Evolutionary conservation across 139 green algal genomes (phyloP), one percentile per base, ranked within the genome.

Genomic region (Coelastrella sp.): DNA sequence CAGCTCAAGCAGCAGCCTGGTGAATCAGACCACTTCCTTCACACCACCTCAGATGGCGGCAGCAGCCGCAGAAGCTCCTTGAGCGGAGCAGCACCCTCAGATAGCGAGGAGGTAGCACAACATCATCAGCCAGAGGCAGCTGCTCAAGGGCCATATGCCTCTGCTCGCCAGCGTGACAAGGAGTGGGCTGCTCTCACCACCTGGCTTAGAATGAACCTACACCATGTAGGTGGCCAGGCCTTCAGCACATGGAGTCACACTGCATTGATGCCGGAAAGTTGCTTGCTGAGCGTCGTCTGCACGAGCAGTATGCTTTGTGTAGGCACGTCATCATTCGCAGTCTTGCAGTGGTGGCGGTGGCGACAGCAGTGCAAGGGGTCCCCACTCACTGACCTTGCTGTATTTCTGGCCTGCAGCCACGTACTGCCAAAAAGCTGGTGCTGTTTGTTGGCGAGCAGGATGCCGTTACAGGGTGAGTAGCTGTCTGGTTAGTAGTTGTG

Each of bases 151-250:
- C 21, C 30, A 13, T 74, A 69, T 40, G 8, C 62, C 17, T 57
- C 67, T 19, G 37, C 67, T 5, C 73, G 50, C 34, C 82, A 86
- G 53, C 21, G 85, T 2, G 90, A 91, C 76, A 91, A 91, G 35
- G 90, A 92, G 35, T 93, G 88, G 88, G 90, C 90, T 2, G 90
- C 90, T 0, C 71, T 93, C 2, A 93, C 90, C 3, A 93, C 90
- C 0, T 93, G 90, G 90, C 84, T 93, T 43, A 79, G 90, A 6
- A 91, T 92, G 87, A 92, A 92, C 73, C 78, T 91, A 27, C 87
- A 91, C 72, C 51, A 85, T 77, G 71, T 83, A 66, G 72, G 81
- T 64, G 32, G 19, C 5, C 17, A n/a, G n/a, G n/a, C n/a, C n/a
- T n/a, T n/a, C n/a, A n/a, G n/a, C n/a, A n/a, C n/a, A n/a, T n/a